Base-by-base conservation (phyloP, 345 rosid genomes). In the Lepidium didymum region DNA sequence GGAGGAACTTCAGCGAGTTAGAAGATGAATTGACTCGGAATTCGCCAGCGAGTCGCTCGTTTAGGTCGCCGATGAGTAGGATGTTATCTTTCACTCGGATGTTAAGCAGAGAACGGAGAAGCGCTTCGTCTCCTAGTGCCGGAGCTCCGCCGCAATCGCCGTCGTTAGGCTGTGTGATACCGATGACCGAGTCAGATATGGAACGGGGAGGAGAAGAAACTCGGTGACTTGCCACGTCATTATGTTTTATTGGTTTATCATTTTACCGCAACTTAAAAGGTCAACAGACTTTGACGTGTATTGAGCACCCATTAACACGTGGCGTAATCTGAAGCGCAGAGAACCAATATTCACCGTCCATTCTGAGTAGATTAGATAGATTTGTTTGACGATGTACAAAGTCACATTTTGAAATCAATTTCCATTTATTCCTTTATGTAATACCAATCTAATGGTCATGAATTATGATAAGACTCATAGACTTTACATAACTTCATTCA, bases 61-160 rank as follows among this genome's bases (percentile, higher is more conserved):
- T 67, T 10, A 77, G 79, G 52, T 87, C 93, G 27, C 88, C 88
- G 10, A 77, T 79, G 83, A 73, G 78, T 66, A 81, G 87, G 12
- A 79, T 86, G 85, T 16, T 86, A 49, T 86, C 95, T 5, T 80
- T 86, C 13, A 84, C 49, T 64, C 74, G 87, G 69, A 82, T 88
- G 49, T 8, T 88, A 18, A 84, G 84, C 23, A 67, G 87, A 70
- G 87, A 87, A 0, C 58, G 78, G 15, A 83, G 83, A 77, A 77
- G 58, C 6, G 72, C 44, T 10, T 21, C 65, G 27, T 77, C 79
- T 11, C 69, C 85, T 3, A 21, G 64, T 0, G 23, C 64, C 31
- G 81, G 66, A 13, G 76, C 31, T 34, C 73, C 56, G 29, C 18
- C 69, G 50, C 29, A 27, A 8, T 41, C 68, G 2, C 67, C 65